Conservation (phyloP, 2,329 filamentous ascomycete genomes). For the Aspergillus aculeatus region DNA sequence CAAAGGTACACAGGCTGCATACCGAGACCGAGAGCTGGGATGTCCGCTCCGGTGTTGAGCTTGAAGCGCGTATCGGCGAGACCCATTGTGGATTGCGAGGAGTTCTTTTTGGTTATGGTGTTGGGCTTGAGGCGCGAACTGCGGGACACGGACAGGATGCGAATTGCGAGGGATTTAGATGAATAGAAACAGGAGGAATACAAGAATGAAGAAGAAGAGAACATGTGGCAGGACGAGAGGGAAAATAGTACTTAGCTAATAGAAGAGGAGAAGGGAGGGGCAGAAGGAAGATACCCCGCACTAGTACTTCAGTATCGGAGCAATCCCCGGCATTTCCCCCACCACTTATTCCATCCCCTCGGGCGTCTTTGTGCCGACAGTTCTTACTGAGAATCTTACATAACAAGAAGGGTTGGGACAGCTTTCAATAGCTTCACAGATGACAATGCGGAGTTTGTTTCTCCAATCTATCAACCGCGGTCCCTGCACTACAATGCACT, state of each 20-base stretch:
- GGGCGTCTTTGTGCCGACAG: neutral
- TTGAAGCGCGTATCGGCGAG: constrained; percentile 54
- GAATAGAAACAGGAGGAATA: neutral
- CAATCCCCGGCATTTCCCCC: neutral
- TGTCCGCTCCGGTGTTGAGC: constrained; percentile 63
- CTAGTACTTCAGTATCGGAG: neutral
- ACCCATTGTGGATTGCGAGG: neutral
- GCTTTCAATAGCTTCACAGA: neutral
- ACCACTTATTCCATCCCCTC: neutral
- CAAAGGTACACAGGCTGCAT: too few relatives aligned
- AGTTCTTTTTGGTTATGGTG: neutral
- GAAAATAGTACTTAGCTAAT: neutral
- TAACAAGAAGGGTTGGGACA: neutral
- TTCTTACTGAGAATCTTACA: neutral
- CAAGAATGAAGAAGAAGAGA: neutral
- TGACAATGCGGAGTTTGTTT: neutral
- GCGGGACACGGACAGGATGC: neutral
- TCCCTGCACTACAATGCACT: too few relatives aligned
- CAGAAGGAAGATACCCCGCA: neutral
- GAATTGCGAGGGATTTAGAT: neutral
- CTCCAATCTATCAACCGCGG: neutral
- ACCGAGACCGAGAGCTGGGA: constrained; percentile 65
- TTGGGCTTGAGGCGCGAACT: neutral
- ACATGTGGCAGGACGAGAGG: neutral
- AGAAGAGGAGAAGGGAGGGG: neutral